Evolutionary conservation across 805 yeast species (phyloP), one percentile per base, ranked within the genome.

Genomic region (Wickerhamomyces sydowiorum): DNA sequence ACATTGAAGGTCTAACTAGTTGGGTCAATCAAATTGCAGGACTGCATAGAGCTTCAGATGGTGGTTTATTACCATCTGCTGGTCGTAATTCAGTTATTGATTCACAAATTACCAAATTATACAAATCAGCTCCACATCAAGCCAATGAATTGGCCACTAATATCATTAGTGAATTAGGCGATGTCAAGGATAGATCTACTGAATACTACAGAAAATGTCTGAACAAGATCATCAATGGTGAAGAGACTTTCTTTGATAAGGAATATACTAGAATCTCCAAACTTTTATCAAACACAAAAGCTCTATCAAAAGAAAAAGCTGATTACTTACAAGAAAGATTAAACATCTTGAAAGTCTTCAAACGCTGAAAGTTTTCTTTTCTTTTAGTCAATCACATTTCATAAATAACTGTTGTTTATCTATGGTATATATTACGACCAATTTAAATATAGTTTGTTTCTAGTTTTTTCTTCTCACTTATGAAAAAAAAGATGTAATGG

Each of bases 261-360:
- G 85, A 78, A 52, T 46, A 54, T 8, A 45, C 47, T 1, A 66
- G 84, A 55, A 66, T 79, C 41, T 48, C 55, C n/a, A 63, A 58
- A 12, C 60, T 78, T 29, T 42, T 78, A 37, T 40, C 44, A 17
- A 60, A 52, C 32, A 47, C 54, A 9, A 62, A 59, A n/a, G 56
- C 61, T 39, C 48, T 78, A 40, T 59, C 63, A 25, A 54, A 54
- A 14, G 62, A 57, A 19, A 66, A 73, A n/a, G 54, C 64, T 15
- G 86, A 80, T 49, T 65, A 72, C 29, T 62, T 77, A 51, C 64
- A 65, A 43, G 69, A 65, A 57, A 69, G 83, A 57, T 47, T 70
- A 41, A 80, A 80, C 49, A 66, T 77, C 20, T 58, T 78, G 52
- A 60, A 51, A 34, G 48, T 36, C 12, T 54, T 54, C 43, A 32